phyloP scores from a whole-genome alignment of 2,329 filamentous ascomycete species.

The Calonectria pteridis region DNA sequence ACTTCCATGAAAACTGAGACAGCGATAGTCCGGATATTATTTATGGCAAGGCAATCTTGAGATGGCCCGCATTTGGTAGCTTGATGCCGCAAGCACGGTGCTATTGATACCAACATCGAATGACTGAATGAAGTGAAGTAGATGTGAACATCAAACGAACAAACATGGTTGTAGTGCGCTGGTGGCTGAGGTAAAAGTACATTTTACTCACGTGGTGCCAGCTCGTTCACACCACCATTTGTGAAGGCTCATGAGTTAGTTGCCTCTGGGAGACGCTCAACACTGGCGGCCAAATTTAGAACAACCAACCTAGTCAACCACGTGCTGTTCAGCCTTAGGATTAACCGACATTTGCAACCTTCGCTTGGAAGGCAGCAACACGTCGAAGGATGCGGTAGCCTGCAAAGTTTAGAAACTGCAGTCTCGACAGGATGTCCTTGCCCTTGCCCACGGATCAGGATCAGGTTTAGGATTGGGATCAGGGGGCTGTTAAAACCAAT shows the following conservation, averaged over 20 bases:
- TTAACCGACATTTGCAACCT: conserved; percentile 5
- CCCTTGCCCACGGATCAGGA: background rate
- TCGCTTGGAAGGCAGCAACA: background rate
- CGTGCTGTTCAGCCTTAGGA: background rate
- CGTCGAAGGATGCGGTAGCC: background rate
- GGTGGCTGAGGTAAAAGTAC: no score
- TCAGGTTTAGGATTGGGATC: background rate
- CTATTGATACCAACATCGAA: no score
- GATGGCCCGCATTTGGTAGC: background rate
- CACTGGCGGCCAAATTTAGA: background rate
- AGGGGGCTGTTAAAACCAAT: background rate
- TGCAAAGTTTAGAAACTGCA: background rate
- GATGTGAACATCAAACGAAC: no score
- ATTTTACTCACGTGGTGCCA: no score
- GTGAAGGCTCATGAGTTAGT: no score
- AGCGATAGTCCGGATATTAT: background rate
- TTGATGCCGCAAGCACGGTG: no score
- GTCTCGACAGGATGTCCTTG: background rate
- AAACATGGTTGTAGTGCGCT: no score
- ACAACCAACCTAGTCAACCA: background rate
- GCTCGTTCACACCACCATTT: no score
- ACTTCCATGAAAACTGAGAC: background rate
- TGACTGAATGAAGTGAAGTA: no score
- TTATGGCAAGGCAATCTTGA: background rate
- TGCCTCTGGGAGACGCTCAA: background rate